Evolutionary conservation across 2,329 filamentous ascomycete species (phyloP), one percentile per base, ranked within the genome.

Genomic region (Aspergillus unguis): DNA sequence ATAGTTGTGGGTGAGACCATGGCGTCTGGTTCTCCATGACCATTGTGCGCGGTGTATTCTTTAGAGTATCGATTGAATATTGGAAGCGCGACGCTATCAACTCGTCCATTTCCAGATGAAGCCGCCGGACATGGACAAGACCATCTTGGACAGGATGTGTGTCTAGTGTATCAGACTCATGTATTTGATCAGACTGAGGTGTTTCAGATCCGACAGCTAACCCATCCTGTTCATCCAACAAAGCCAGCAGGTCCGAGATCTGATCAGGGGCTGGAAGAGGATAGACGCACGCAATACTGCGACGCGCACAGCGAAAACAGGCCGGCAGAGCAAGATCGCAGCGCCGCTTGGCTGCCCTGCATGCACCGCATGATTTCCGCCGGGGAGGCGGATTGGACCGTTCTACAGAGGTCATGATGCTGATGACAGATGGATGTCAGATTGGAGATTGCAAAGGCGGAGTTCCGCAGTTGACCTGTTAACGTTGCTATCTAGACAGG

Each of bases 341-440:
- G 44, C 77, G 78, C 10, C 82, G 75, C 64, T 84, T 85, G 26
- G 81, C 75, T 59, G 75, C 77, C 44, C 77, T 81, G 67, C 82
- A 85, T 27, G 77, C 75, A 3, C 74, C 69, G 60, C 82, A 85
- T 3, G 82, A 80, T 66, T 82, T 84, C 43, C 80, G 78, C 27
- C 65, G 63, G 9, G 64, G 58, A 27, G 74, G 41, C 73, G 78
- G 32, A 75, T 77, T 65, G 77, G 78, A 27, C 57, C 66, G 48
- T 70, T 71, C 63, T 77, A 51, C 40, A 23, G 55, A 51, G 35
- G 33, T 47, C 51, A 55, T 52, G 23, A 3, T 45, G 26, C 2
- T 17, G 1, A 17, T 5, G 36, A 38, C 36, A 33, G 11, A 11
- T 27, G 25, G 9, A 36, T 35, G 48, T 26, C 27, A 27, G 40